phyloP scores from a whole-genome alignment of 495 filamentous ascomycete species.

The Aspergillus nanangensis region DNA sequence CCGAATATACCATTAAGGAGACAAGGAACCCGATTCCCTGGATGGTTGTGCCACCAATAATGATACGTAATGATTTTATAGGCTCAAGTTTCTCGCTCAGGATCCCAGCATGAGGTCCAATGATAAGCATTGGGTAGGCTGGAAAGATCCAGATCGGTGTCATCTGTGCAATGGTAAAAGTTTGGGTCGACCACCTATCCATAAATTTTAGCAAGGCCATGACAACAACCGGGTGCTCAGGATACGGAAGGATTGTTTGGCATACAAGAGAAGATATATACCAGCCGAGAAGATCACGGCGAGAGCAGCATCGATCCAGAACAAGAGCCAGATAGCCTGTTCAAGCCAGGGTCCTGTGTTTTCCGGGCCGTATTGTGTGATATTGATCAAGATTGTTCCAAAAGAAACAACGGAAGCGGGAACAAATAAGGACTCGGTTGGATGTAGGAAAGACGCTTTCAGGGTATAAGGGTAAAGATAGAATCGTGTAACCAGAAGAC shows the following conservation, averaged over 20 bases:
- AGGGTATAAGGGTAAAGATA: constrained; percentile 68
- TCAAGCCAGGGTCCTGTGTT: constrained; percentile 66
- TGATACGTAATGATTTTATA: constrained; percentile 53
- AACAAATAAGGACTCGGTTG: constrained; percentile 75
- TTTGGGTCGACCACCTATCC: constrained; percentile 63
- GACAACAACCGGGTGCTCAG: not conserved
- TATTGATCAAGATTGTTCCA: constrained; percentile 75
- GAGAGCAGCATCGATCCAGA: constrained; percentile 68
- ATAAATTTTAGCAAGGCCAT: constrained; percentile 12
- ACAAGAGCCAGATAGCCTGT: constrained; percentile 56
- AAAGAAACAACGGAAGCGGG: constrained; percentile 67
- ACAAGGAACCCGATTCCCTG: constrained; percentile 86
- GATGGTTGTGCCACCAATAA: constrained; percentile 65
- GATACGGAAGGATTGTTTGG: not conserved
- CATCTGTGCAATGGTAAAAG: constrained; percentile 82
- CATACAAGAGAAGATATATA: constrained; percentile 68
- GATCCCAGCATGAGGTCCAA: constrained; percentile 68
- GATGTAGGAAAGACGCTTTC: constrained; percentile 66
- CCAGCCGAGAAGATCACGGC: constrained; percentile 60
- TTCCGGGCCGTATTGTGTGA: constrained; percentile 71
- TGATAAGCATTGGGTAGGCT: constrained; percentile 77
- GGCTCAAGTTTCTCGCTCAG: constrained; percentile 49
- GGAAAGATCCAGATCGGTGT: constrained; percentile 92
- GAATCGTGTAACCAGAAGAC: constrained; percentile 66
- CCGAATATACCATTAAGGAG: constrained; percentile 78